These are phyloP conservation scores for Pseudopyricularia javanii DNA, from an alignment of 2,329 filamentous ascomycete genomes.

Conservation along the genomic window DNA sequence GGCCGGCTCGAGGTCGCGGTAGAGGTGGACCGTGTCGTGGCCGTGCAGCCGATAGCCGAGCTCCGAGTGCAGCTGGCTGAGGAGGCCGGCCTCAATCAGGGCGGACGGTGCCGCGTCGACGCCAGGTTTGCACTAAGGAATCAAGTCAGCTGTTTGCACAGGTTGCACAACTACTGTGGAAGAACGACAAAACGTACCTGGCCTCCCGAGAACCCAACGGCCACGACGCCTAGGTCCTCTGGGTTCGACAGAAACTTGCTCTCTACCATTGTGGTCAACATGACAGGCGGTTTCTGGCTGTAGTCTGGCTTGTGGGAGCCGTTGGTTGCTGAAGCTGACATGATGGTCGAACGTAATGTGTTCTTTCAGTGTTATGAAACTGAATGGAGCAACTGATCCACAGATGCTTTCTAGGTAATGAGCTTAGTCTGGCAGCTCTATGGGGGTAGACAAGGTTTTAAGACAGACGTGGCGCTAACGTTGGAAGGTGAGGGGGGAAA, in stretches of 20 bases:
- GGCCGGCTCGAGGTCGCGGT: constrained; percentile 60
- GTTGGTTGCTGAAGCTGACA: constrained; percentile 6
- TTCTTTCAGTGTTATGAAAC: too few species aligned
- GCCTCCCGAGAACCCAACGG: constrained; percentile 91
- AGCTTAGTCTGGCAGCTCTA: too few species aligned
- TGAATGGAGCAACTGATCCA: too few species aligned
- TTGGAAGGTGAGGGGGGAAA: too few species aligned
- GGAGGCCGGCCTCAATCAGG: constrained; percentile 77
- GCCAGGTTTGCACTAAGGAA: constrained; percentile 65
- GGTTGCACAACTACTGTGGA: too few species aligned
- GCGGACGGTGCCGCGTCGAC: constrained; percentile 85
- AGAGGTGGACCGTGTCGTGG: constrained; percentile 71
- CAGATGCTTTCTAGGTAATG: too few species aligned
- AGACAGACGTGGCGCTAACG: too few species aligned
- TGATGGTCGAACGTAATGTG: constrained; percentile 1
- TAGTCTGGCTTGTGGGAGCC: not conserved
- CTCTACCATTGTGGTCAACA: constrained; percentile 41
- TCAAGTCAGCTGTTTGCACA: constrained; percentile 5
- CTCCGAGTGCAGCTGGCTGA: constrained; percentile 71
- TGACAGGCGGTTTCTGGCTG: constrained; percentile 13
- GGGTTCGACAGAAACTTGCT: constrained; percentile 70
- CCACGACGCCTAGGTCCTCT: constrained; percentile 78
- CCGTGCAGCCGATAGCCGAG: constrained; percentile 81
- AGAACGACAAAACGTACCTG: constrained; percentile 62
- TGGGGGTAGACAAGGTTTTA: too few species aligned